Conservation (phyloP, 2,329 filamentous ascomycete genomes). For the Alternaria metachromatica region DNA sequence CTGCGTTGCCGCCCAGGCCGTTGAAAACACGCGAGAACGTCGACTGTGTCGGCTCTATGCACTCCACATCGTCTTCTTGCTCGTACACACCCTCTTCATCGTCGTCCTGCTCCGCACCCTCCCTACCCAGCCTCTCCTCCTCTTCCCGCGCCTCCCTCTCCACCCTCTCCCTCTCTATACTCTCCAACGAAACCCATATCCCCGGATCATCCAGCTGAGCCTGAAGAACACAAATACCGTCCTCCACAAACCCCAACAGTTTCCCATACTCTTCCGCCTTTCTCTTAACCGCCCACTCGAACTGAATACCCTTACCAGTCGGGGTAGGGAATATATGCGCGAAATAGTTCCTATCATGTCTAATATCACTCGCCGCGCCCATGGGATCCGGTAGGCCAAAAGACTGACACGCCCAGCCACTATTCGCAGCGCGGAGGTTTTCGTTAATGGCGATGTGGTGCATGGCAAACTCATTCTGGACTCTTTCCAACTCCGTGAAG, state of each 20-base stretch:
- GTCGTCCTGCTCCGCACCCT: too few relatives aligned
- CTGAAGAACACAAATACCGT: too few relatives aligned
- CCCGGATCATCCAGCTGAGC: background rate
- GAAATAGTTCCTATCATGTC: background rate
- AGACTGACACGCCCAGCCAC: rapidly evolving
- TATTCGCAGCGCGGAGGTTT: background rate
- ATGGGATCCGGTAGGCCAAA: background rate
- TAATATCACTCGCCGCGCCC: background rate
- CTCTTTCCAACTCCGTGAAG: background rate
- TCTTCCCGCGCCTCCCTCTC: too few relatives aligned
- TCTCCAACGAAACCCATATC: background rate
- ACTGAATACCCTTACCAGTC: background rate
- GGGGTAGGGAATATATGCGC: rapidly evolving
- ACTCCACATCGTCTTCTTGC: rapidly evolving
- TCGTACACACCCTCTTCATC: background rate
- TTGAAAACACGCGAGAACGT: background rate
- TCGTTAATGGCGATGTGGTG: background rate
- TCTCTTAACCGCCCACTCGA: background rate
- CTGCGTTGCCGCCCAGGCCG: background rate
- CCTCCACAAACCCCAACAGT: rapidly evolving
- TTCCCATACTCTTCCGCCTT: rapidly evolving
- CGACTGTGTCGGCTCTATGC: background rate
- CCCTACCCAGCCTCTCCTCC: too few relatives aligned
- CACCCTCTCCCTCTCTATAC: rapidly evolving
- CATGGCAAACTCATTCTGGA: background rate